A percentile compares a stretch with the other conserved stretches of the same genome.
phyloP scores from a whole-genome alignment of 805 yeast genomes.

The Phaffomyces opuntiae region DNA sequence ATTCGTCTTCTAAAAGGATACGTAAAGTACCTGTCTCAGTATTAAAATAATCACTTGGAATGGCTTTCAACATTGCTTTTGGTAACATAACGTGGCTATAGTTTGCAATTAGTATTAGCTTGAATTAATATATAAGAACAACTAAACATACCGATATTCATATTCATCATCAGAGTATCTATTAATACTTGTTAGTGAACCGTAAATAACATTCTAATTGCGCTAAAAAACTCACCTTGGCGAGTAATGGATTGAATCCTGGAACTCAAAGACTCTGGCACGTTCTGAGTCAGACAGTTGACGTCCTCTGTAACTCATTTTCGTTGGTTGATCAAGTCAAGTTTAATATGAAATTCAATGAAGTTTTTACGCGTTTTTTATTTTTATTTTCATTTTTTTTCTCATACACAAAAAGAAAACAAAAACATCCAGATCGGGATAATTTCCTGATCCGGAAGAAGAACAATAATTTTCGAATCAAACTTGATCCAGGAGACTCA shows the following conservation, averaged over 20 bases:
- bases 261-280: conserved; percentile 82
- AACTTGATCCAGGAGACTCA: too few species aligned
- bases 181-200: conserved; percentile 7
- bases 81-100: conserved; percentile 91
- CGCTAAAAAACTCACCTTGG: conserved; percentile 41
- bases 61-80: conserved; percentile 86
- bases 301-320: conserved; percentile 44
- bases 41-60: conserved; percentile 91
- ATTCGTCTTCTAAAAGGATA: conserved; percentile 88
- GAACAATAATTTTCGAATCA: background rate
- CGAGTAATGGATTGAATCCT: conserved; percentile 90
- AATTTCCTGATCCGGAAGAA: background rate
- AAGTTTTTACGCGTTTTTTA: conserved; percentile 3
- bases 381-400: background rate
- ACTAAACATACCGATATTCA: conserved; percentile 57
- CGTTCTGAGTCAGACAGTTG: conserved; percentile 77
- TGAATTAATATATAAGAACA: background rate
- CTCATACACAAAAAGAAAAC: background rate
- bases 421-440: conserved; percentile 1
- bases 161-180: conserved; percentile 85
- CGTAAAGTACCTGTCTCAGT: conserved; percentile 91
- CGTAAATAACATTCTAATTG: background rate
- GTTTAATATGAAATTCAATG: background rate
- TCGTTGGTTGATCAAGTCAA: background rate
- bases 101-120: background rate